Evolutionary conservation across 306 rosid genomes (phyloP), one percentile per base, ranked within the genome.

Genomic region (Urtica urens): DNA sequence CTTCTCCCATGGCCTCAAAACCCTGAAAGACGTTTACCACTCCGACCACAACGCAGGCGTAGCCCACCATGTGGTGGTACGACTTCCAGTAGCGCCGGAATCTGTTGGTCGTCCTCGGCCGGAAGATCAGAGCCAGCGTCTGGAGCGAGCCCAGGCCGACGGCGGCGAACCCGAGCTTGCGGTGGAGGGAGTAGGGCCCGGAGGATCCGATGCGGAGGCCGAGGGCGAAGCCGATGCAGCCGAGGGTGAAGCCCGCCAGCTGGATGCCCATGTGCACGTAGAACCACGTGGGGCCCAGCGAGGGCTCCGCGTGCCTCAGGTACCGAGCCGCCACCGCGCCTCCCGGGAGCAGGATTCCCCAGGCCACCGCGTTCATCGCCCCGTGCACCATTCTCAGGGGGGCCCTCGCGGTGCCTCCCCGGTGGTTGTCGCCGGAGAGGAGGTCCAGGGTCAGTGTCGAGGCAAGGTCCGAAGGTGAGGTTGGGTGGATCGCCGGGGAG

Each of bases 401-500:
- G 4, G 58, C 59, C 7, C 75, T 29, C 51, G 65, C 70, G 24
- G 42, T 46, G 54, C 60, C 67, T 11, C 69, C 23, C 3, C 76
- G 72, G 0, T 82, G 54, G 1, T 41, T 9, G 29, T 82, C 64
- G 40, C 90, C 95, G 6, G 96, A 85, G 35, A 63, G 24, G 29
- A 85, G 76, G 49, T 92, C 93, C 13, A 92, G 56, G 3, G 94
- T 82, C 11, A 86, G 62, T 19, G 72, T 35, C 45, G 96, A 85
- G 30, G 99, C 75, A 1, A 92, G 73, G 51, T 92, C 96, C 28
- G 40, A 58, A 7, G 93, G 23, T 1, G 82, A 79, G 0, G 99
- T 92, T 16, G 94, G 94, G 48, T 92, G 99, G 52, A 92, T 82
- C 23, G 99, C 79, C 5, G 96, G 99, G 1, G 99, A 92, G 69